These are phyloP conservation scores for Homolaphlyctis polyrhiza DNA, from an alignment of 371 early-diverging fungal genomes.

Conservation along the genomic window DNA sequence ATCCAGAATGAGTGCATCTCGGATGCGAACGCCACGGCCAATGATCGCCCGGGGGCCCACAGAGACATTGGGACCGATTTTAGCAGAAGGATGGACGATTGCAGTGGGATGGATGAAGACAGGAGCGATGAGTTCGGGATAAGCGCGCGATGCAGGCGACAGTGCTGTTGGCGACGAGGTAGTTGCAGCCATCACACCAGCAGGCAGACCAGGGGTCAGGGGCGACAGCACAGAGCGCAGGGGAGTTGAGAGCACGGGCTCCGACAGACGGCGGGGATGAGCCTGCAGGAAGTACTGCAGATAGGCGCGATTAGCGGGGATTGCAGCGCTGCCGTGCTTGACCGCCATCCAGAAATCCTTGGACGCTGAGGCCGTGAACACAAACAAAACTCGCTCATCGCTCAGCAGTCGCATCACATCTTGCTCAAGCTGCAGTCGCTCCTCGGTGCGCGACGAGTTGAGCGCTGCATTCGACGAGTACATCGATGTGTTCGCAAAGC, in stretches of 20 bases:
- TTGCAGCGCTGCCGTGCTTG: conserved; percentile 92
- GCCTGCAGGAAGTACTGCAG: conserved; percentile 68
- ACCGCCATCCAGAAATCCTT: conserved; percentile 89
- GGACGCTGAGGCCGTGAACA: conserved; percentile 54
- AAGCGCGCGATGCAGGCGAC: conserved; percentile 1
- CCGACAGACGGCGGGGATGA: conserved; percentile 60
- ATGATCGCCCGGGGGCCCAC: conserved; percentile 91
- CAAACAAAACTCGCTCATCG: conserved; percentile 73
- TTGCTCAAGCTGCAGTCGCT: conserved; percentile 81
- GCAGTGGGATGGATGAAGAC: conserved; percentile 95
- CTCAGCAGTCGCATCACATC: conserved; percentile 86
- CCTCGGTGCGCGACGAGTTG: conserved; percentile 38
- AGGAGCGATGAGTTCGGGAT: conserved; percentile 80
- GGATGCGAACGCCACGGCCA: conserved; percentile 91
- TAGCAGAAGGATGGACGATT: conserved; percentile 86
- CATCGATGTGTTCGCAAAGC: conserved; percentile 4
- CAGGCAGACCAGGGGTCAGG: background rate
- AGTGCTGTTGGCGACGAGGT: conserved; percentile 9
- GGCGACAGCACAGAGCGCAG: no score
- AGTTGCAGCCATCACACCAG: background rate
- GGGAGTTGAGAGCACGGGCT: background rate
- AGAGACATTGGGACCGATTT: conserved; percentile 94
- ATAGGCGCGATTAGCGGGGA: conserved; percentile 87
- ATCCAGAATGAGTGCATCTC: conserved; percentile 93
- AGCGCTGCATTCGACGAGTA: conserved; percentile 4